phyloP scores from a whole-genome alignment of 2,329 filamentous ascomycete species.

The Penicillium olsonii region DNA sequence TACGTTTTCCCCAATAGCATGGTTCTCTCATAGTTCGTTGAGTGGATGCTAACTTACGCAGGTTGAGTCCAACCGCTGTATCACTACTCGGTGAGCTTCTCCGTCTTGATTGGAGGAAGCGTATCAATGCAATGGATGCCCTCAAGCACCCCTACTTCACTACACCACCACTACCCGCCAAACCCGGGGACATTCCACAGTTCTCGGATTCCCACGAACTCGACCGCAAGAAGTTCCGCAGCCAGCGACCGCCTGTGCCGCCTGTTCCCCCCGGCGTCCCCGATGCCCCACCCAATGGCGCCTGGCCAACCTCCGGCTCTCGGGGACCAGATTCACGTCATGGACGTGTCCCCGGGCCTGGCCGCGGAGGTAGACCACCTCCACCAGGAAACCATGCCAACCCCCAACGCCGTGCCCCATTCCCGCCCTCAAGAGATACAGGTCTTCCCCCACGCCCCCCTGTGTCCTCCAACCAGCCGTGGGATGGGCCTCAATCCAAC shows the following conservation, averaged over 20 bases:
- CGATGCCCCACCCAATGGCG: constrained; percentile 66
- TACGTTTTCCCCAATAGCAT: constrained; percentile 38
- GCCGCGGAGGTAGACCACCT: constrained; percentile 32
- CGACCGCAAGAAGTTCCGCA: constrained; percentile 88
- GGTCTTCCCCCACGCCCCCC: constrained; percentile 43
- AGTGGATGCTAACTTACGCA: constrained; percentile 28
- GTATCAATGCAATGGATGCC: constrained; percentile 92
- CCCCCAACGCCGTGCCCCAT: constrained; percentile 29
- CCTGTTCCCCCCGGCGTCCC: constrained; percentile 90
- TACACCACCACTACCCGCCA: constrained; percentile 73
- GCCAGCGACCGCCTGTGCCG: constrained; percentile 78
- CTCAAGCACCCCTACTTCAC: constrained; percentile 91
- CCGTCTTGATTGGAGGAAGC: constrained; percentile 81
- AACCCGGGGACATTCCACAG: constrained; percentile 80
- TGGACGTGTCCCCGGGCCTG: constrained; percentile 38
- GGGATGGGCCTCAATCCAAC: constrained; percentile 27
- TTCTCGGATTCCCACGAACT: constrained; percentile 97
- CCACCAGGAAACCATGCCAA: constrained; percentile 14
- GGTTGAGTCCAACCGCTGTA: constrained; percentile 70
- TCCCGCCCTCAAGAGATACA: constrained; percentile 29
- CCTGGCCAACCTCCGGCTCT: constrained; percentile 48
- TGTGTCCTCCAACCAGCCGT: constrained; percentile 30
- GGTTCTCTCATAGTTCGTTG: too few species aligned
- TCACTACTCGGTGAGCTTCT: constrained; percentile 80
- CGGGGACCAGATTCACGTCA: constrained; percentile 34